Base-by-base conservation (phyloP, 2,329 filamentous ascomycete species). In the Stenocarpella maydis region DNA sequence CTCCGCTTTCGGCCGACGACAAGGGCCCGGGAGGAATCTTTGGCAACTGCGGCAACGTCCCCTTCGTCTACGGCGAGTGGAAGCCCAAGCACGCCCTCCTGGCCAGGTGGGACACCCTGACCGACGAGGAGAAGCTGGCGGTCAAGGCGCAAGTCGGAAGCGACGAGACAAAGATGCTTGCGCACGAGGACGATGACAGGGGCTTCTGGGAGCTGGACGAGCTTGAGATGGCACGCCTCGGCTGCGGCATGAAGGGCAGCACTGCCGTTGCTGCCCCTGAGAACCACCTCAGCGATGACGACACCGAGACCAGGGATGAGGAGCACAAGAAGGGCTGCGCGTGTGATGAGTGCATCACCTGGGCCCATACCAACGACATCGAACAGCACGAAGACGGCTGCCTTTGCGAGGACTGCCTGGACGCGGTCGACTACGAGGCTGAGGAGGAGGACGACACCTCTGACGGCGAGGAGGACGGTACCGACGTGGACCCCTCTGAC, bases 41-140 rank as follows among this genome's bases (percentile, higher is more conserved):
- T 72, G 7, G 70, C 72, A 74, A 74, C 3, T 77, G 74, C 43
- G 79, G 79, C 53, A 80, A 80, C 67, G 78, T 80, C 28, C 76
- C 77, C 2, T 76, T 77, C 24, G 69, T 72, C 15, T 28, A 19
- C 24, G 65, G 65, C 69, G 80, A 83, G 74, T 86, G 84, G 84
- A 78, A 78, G 74, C 78, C 75, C 39, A 81, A 80, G 73, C 83
- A 86, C 67, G 79, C 78, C 39, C 76, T 81, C 71, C 86, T 86
- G 77, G 81, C 80, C 67, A 78, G 78, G 4, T 87, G 82, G 80
- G 54, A 73, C 34, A 71, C 74, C 4, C 79, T 87, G 45, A 76
- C 77, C 0, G 68, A 74, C 1, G 75, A 78, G 45, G 75, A 84
- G 72, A 80, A 79, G 73, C 72, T 77, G 34, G 77, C 79, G 14